Conservation (phyloP, 331 rosid genomes). For the Prunus yedoensis region DNA sequence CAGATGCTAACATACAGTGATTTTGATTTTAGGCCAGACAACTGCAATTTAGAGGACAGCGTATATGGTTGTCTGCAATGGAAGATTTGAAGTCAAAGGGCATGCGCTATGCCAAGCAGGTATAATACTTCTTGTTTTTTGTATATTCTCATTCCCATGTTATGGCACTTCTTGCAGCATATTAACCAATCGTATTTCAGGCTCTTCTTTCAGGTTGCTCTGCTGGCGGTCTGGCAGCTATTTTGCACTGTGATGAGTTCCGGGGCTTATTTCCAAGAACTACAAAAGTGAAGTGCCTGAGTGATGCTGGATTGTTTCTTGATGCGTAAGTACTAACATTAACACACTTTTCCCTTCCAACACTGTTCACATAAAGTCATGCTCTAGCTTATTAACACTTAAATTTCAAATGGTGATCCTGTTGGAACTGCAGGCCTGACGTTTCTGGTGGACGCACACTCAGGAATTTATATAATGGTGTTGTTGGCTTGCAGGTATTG, state of each 20-base stretch:
- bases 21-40: slow-evolving; percentile 43
- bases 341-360: slow-evolving; percentile 11
- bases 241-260: slow-evolving; percentile 86
- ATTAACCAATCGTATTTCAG: slow-evolving; percentile 32
- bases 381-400: slow-evolving; percentile 13
- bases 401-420: slow-evolving; percentile 11
- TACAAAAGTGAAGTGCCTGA: slow-evolving; percentile 83
- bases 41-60: slow-evolving; percentile 88
- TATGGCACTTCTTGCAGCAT: background rate
- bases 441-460: slow-evolving; percentile 66
- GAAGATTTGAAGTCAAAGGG: slow-evolving; percentile 84
- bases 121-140: slow-evolving; percentile 10
- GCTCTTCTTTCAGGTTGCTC: slow-evolving; percentile 98
- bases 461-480: slow-evolving; percentile 63
- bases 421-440: slow-evolving; percentile 53
- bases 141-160: slow-evolving; percentile 2
- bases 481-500: slow-evolving; percentile 75
- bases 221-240: slow-evolving; percentile 93
- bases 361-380: background rate
- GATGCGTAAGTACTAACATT: slow-evolving; percentile 58
- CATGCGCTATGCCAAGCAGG: slow-evolving; percentile 83
- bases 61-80: slow-evolving; percentile 93
- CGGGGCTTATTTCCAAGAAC: slow-evolving; percentile 52
- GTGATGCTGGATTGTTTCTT: slow-evolving; percentile 96
- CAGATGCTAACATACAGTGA: background rate